phyloP scores from a whole-genome alignment of 192 early-diverging fungal species.

The Lunasporangiospora selenospora region DNA sequence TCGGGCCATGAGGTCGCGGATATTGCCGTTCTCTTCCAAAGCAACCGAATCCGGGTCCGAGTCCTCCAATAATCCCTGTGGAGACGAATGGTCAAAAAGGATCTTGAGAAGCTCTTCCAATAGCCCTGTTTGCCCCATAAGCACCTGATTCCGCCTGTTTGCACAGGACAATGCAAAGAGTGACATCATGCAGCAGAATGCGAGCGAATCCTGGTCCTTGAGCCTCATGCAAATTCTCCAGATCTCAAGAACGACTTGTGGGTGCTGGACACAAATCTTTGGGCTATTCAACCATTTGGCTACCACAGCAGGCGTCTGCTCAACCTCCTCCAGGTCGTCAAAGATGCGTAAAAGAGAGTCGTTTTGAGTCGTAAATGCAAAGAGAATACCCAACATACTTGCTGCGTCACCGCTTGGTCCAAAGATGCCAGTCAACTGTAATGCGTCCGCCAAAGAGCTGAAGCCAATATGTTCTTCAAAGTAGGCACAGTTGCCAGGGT shows the following conservation, averaged over 20 bases:
- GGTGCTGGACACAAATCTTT: conserved; percentile 37
- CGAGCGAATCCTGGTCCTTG: conserved; percentile 45
- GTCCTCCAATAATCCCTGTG: conserved; percentile 4
- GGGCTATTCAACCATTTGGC: conserved; percentile 40
- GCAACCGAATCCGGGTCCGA: neutral
- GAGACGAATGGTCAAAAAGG: conserved; percentile 30
- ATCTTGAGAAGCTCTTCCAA: conserved; percentile 50
- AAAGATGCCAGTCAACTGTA: conserved; percentile 61
- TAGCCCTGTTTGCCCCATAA: conserved; percentile 58
- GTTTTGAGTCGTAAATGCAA: conserved; percentile 64
- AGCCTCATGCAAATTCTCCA: conserved; percentile 48
- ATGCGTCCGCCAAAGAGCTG: conserved; percentile 61
- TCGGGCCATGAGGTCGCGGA: conserved; percentile 46
- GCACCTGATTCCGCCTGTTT: conserved; percentile 61
- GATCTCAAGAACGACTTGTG: conserved; percentile 33
- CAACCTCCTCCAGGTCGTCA: conserved; percentile 24
- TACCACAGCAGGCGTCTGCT: conserved; percentile 31
- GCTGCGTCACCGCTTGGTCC: conserved; percentile 33
- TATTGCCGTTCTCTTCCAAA: conserved; percentile 17
- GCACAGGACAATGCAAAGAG: conserved; percentile 52
- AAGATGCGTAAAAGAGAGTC: conserved; percentile 52
- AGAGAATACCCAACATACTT: conserved; percentile 61
- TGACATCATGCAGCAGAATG: conserved; percentile 47
- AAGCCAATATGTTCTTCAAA: conserved; percentile 63
- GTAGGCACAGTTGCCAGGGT: conserved; percentile 54